phyloP scores from a whole-genome alignment of 202 grass and related monocot species.

The Brachypodium distachyon region DNA sequence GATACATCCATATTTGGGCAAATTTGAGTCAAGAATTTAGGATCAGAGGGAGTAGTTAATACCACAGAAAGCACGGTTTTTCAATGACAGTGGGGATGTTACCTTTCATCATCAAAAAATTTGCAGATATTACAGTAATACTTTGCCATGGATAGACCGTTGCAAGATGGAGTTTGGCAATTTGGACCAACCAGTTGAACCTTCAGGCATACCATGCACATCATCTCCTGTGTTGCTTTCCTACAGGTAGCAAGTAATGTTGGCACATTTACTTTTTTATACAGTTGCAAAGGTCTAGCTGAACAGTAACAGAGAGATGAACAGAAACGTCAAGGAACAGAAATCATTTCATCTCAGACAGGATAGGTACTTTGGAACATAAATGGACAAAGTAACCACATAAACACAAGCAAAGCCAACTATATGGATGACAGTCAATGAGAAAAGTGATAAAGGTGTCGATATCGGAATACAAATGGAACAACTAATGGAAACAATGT shows the following conservation, averaged over 20 bases:
- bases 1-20: too few relatives aligned
- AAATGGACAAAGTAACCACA: background rate
- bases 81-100: constrained; percentile 9
- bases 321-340: constrained; percentile 3
- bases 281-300: background rate
- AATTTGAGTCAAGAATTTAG: too few relatives aligned
- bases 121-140: constrained; percentile 95
- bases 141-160: constrained; percentile 67
- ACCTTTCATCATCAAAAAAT: constrained; percentile 99
- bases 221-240: constrained; percentile 92
- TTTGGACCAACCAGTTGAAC: constrained; percentile 68
- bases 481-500: background rate
- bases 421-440: background rate
- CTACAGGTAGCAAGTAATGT: constrained; percentile 39
- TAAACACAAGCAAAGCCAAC: background rate
- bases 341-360: background rate
- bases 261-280: constrained; percentile 11
- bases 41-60: too few relatives aligned
- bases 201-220: constrained; percentile 91
- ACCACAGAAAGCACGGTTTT: background rate
- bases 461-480: background rate
- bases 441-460: background rate
- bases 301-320: background rate
- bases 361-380: background rate
- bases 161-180: constrained; percentile 70